A percentile compares a stretch with the other conserved stretches of the same genome.
These are phyloP conservation scores for Dichomitus squalens DNA, from an alignment of 1,284 basidiomycete species.

Conservation along the genomic window DNA sequence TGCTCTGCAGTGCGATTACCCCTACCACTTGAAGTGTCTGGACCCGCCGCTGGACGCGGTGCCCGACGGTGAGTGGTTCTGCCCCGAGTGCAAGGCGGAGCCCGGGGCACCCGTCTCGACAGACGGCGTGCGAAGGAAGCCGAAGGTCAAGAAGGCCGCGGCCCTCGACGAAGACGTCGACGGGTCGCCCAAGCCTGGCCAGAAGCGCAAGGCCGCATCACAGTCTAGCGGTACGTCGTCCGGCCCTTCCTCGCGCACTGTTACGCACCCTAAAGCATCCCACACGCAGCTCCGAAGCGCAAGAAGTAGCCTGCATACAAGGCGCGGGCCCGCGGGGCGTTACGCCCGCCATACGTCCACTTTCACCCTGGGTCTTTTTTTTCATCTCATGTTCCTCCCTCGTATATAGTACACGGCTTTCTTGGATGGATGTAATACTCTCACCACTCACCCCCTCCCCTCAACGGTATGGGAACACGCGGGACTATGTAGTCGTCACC, in stretches of 20 bases:
- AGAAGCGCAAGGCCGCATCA: constrained; percentile 37
- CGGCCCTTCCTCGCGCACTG: background rate
- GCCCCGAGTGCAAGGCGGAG: constrained; percentile 60
- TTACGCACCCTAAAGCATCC: background rate
- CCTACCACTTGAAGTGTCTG: constrained; percentile 86
- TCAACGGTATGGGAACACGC: constrained; percentile 5
- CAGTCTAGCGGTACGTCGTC: constrained; percentile 19
- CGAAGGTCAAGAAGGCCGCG: constrained; percentile 19
- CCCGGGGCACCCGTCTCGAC: constrained; percentile 37
- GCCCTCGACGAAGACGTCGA: constrained; percentile 23
- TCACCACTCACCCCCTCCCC: background rate
- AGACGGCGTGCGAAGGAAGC: constrained; percentile 29
- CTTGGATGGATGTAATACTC: background rate
- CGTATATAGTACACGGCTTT: background rate
- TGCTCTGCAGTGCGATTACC: constrained; percentile 75
- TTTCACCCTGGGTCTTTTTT: background rate
- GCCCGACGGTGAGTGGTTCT: constrained; percentile 95
- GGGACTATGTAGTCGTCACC: constrained; percentile 9
- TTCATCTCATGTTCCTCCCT: background rate
- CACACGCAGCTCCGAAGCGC: constrained; percentile 31
- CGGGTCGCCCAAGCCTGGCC: constrained; percentile 28
- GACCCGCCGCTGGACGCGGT: constrained; percentile 74
- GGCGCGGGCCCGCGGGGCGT: background rate
- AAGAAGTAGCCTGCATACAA: constrained; percentile 29
- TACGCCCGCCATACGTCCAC: background rate